These are phyloP conservation scores for Obelidium mucronatum DNA, from an alignment of 192 early-diverging fungal species.

Conservation along the genomic window DNA sequence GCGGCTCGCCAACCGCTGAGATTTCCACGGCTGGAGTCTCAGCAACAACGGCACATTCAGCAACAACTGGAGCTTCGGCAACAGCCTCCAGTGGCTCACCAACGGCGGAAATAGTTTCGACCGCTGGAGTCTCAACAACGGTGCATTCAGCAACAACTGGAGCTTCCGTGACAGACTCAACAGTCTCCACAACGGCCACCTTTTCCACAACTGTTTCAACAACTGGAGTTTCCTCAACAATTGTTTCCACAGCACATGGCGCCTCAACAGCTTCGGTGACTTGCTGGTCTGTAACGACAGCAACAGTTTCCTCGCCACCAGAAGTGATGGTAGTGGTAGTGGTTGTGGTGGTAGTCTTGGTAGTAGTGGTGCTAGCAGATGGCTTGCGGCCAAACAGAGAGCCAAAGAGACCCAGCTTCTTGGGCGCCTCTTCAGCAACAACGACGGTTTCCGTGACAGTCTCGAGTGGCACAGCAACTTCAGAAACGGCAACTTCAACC, in stretches of 20 bases:
- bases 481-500: background rate
- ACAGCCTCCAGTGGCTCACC: background rate
- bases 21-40: background rate
- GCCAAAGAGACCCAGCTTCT: background rate
- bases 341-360: background rate
- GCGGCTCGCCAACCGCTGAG: background rate
- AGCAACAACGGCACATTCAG: background rate
- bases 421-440: background rate
- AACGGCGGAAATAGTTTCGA: too few relatives aligned
- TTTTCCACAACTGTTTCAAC: background rate
- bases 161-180: background rate
- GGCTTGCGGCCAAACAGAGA: background rate
- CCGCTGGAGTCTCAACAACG: conserved; percentile 3
- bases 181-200: background rate
- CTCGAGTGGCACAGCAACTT: background rate
- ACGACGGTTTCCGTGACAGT: background rate
- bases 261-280: too few relatives aligned
- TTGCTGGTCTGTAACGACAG: background rate
- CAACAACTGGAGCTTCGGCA: background rate
- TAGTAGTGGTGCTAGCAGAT: background rate
- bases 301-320: background rate
- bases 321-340: background rate
- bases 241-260: background rate
- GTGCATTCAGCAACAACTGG: background rate
- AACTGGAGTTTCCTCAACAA: background rate